These are phyloP conservation scores for Auriscalpium vulgare DNA, from an alignment of 768 basidiomycete species.

Conservation along the genomic window DNA sequence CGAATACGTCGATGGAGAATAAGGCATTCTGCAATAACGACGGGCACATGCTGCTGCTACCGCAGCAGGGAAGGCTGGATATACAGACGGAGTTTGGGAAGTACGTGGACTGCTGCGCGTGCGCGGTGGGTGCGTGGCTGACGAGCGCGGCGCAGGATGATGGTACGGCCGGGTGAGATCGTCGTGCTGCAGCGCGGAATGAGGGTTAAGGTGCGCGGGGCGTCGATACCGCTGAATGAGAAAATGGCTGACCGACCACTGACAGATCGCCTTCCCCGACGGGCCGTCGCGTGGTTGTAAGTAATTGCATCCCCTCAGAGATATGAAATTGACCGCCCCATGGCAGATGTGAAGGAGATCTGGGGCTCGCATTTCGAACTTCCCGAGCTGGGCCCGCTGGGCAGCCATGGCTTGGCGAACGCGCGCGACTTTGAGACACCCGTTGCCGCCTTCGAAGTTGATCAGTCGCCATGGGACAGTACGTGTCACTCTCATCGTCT, in stretches of 20 bases:
- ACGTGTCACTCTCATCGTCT: conserved; percentile 14
- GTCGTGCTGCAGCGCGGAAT: conserved; percentile 60
- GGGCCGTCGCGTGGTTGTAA: conserved; percentile 12
- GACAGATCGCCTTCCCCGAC: conserved; percentile 14
- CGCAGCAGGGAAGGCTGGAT: conserved; percentile 56
- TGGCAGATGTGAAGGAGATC: conserved; percentile 52
- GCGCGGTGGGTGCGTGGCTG: background rate
- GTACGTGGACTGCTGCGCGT: conserved; percentile 26
- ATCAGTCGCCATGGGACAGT: conserved; percentile 54
- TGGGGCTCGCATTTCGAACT: conserved; percentile 56
- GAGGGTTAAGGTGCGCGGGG: conserved; percentile 45
- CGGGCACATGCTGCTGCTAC: conserved; percentile 61
- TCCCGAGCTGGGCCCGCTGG: conserved; percentile 59
- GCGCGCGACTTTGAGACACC: conserved; percentile 57
- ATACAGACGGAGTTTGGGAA: conserved; percentile 64
- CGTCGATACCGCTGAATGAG: conserved; percentile 40
- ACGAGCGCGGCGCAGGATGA: conserved; percentile 31
- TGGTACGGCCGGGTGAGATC: conserved; percentile 58
- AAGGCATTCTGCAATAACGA: conserved; percentile 56
- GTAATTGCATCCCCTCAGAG: background rate
- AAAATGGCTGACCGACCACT: conserved; percentile 39
- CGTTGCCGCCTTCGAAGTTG: conserved; percentile 57
- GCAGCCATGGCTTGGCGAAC: conserved; percentile 60
- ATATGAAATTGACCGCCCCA: background rate
- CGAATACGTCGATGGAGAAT: conserved; percentile 52